A percentile compares a stretch with the other conserved stretches of the same genome.
These are phyloP conservation scores for Multifurca ochricompacta DNA, from an alignment of 768 basidiomycete species.

Conservation along the genomic window DNA sequence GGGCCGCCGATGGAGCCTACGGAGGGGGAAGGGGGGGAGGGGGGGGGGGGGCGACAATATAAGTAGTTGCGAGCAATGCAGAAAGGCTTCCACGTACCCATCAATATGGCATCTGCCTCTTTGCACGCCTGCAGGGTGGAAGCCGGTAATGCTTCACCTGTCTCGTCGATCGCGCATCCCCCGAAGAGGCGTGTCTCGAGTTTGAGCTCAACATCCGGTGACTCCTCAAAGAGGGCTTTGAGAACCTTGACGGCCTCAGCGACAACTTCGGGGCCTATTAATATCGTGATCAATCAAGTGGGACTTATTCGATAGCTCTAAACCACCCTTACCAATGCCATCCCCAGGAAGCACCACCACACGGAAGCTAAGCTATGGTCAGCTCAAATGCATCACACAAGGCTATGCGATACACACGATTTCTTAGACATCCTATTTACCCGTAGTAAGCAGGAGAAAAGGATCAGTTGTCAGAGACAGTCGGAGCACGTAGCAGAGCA, in stretches of 20 bases:
- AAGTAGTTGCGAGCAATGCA: background rate
- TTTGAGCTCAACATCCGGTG: constrained; percentile 58
- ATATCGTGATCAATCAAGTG: background rate
- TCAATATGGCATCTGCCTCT: constrained; percentile 89
- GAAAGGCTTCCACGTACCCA: constrained; percentile 50
- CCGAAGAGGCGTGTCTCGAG: constrained; percentile 80
- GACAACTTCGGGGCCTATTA: constrained; percentile 84
- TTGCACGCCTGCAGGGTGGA: constrained; percentile 84
- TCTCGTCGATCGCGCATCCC: constrained; percentile 84
- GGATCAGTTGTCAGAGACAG: background rate
- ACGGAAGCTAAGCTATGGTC: constrained; percentile 51
- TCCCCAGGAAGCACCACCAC: constrained; percentile 92
- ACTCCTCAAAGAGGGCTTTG: constrained; percentile 55
- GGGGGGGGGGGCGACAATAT: background rate
- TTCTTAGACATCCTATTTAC: constrained; percentile 10
- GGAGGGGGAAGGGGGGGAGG: background rate
- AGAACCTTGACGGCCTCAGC: constrained; percentile 80
- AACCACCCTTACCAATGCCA: constrained; percentile 68
- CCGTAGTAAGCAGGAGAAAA: background rate
- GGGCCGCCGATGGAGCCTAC: constrained; percentile 96
- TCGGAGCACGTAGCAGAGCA: no score
- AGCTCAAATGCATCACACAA: background rate
- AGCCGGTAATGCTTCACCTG: constrained; percentile 78
- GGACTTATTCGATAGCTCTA: background rate
- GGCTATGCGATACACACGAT: constrained; percentile 20